Percentiles rank a stretch among this genome's conserved stretches.
These are phyloP conservation scores for sunflower (Helianthus annuus) DNA, from an alignment of 129 eudicot species.

Conservation along the genomic window HanXRQr2.0-SUNRISE NC_035444.2:70350113-70350612, in stretches of 20 bases:
- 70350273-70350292: neutral
- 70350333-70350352: neutral
- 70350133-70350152: too few relatives aligned
- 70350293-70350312: neutral
- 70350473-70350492: too few relatives aligned
- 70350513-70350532: too few relatives aligned
- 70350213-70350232: neutral
- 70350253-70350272: neutral
- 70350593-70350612: too few relatives aligned
- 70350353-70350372: slow-evolving; percentile 8
- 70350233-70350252: neutral
- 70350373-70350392: slow-evolving; percentile 6
- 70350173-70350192: too few relatives aligned
- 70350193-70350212: too few relatives aligned
- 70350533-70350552: too few relatives aligned
- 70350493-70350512: too few relatives aligned
- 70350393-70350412: neutral
- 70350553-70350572: too few relatives aligned
- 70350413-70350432: slow-evolving; percentile 4
- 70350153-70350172: too few relatives aligned
- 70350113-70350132: too few relatives aligned
- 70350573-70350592: too few relatives aligned
- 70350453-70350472: neutral
- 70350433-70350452: neutral
- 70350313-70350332: slow-evolving; percentile 14